phyloP scores from a whole-genome alignment of 441 rosid genomes.

The Pelargonium myrrhifolium region DNA sequence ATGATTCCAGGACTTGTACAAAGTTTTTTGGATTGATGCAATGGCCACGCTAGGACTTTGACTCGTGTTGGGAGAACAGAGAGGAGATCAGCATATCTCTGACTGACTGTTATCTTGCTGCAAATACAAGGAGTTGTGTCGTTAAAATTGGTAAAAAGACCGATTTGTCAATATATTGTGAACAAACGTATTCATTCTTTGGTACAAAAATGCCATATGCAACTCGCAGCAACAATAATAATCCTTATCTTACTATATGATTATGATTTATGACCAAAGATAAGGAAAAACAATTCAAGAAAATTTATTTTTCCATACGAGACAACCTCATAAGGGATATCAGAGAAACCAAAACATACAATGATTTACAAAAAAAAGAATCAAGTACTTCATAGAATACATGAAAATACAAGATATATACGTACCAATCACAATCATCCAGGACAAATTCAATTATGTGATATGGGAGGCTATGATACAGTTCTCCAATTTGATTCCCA shows the following conservation, averaged over 20 bases:
- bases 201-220: background rate
- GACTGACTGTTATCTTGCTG: slow-evolving; percentile 75
- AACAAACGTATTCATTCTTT: background rate
- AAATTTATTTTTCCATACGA: background rate
- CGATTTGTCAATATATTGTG: background rate
- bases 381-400: background rate
- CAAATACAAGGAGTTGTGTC: slow-evolving; percentile 14
- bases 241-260: background rate
- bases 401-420: slow-evolving; percentile 6
- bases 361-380: no score
- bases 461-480: slow-evolving; percentile 88
- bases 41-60: slow-evolving; percentile 76
- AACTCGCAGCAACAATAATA: background rate
- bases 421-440: slow-evolving; percentile 78
- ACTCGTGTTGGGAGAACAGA: slow-evolving; percentile 72
- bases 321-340: background rate
- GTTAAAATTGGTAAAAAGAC: slow-evolving; percentile 6
- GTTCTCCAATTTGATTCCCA: slow-evolving; percentile 83
- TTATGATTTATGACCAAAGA: background rate
- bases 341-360: background rate
- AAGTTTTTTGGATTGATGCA: slow-evolving; percentile 46
- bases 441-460: slow-evolving; percentile 77
- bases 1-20: slow-evolving; percentile 23
- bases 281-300: background rate
- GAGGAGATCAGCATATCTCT: slow-evolving; percentile 71